Conservation (phyloP, 306 rosid species). For the Macrotyloma uniflorum region DNA sequence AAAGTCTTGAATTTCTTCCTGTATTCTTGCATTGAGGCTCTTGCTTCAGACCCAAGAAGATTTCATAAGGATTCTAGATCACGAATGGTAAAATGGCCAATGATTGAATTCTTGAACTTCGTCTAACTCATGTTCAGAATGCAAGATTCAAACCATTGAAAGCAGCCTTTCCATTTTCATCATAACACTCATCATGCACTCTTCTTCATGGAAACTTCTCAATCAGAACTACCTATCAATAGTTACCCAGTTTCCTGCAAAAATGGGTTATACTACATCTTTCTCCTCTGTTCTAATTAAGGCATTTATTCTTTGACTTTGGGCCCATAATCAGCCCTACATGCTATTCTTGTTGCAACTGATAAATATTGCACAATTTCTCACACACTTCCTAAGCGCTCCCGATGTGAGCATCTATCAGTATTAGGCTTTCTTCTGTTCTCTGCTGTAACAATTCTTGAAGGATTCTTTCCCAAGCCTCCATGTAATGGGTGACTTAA, state of each 20-base stretch:
- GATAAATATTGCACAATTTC: background rate
- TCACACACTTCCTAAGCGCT: background rate
- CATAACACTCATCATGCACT: background rate
- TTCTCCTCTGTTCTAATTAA: background rate
- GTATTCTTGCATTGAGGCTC: background rate
- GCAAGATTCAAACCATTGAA: background rate
- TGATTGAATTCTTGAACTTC: background rate
- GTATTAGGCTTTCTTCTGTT: background rate
- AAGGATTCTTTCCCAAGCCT: background rate
- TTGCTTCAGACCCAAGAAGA: background rate
- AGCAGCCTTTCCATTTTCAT: background rate
- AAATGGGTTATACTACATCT: background rate
- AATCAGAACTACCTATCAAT: background rate
- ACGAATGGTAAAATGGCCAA: background rate
- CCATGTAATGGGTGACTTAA: background rate
- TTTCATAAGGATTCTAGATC: background rate
- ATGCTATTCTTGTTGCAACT: background rate
- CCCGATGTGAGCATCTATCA: background rate
- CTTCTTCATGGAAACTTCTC: background rate
- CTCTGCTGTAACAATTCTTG: no score
- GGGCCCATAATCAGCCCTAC: background rate
- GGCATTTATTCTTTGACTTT: background rate
- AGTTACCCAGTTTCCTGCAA: background rate
- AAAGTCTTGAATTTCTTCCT: background rate
- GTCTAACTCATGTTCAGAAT: background rate